A percentile compares a stretch with the other conserved stretches of the same genome.
These are phyloP conservation scores for Tricholoma saponaceum DNA, from an alignment of 768 basidiomycete species.

Conservation along the genomic window DNA sequence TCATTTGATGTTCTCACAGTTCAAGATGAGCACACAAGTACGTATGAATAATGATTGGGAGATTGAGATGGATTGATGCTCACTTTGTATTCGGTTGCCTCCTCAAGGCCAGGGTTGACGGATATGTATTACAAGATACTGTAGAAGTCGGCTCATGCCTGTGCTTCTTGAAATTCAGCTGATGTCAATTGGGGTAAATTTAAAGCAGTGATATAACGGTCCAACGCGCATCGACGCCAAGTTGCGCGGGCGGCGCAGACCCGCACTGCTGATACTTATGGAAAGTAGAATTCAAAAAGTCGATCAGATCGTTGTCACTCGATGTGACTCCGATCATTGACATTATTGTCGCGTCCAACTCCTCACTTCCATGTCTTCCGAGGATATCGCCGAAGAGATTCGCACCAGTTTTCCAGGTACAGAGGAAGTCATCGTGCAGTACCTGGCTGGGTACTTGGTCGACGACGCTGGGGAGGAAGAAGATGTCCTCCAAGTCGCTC, in stretches of 20 bases:
- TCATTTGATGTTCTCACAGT: slow-evolving; percentile 1
- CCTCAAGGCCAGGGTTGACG: background rate
- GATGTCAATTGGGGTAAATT: background rate
- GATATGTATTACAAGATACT: background rate
- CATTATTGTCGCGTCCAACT: no score
- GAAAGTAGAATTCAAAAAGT: no score
- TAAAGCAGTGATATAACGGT: no score
- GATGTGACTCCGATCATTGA: background rate
- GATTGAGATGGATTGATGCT: background rate
- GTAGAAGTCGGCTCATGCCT: background rate
- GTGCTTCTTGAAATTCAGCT: background rate
- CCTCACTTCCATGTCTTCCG: slow-evolving; percentile 52
- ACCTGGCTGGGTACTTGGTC: slow-evolving; percentile 82
- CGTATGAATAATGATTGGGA: background rate
- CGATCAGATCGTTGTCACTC: background rate
- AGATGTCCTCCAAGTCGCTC: slow-evolving; percentile 75
- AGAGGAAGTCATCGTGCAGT: slow-evolving; percentile 83
- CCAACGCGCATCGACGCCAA: no score
- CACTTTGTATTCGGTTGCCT: background rate
- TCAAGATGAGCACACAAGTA: background rate
- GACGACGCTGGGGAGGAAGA: slow-evolving; percentile 89
- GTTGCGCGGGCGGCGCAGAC: no score
- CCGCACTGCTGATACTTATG: no score
- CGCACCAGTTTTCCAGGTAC: slow-evolving; percentile 65
- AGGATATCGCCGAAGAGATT: slow-evolving; percentile 79